A percentile compares a stretch with the other conserved stretches of the same genome.
These are phyloP conservation scores for Rutstroemia sp. DNA, from an alignment of 2,329 filamentous ascomycete genomes.

Conservation along the genomic window DNA sequence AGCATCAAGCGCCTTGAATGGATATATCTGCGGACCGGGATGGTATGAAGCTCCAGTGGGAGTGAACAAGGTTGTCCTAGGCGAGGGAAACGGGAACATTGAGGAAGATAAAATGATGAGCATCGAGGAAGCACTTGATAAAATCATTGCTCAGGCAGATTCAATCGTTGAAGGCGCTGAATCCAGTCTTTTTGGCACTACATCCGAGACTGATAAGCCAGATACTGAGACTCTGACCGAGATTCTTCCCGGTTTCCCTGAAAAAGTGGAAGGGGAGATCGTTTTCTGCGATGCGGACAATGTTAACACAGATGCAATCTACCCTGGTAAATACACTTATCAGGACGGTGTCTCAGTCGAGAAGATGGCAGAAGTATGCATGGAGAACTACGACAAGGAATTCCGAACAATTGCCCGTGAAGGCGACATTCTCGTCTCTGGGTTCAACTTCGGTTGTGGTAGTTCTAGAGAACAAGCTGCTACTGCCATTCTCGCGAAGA, in stretches of 20 bases:
- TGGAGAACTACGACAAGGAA: slow-evolving; percentile 82
- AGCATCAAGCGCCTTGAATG: slow-evolving; percentile 74
- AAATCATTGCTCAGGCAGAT: slow-evolving; percentile 63
- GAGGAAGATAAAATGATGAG: slow-evolving; percentile 58
- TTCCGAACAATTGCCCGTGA: slow-evolving; percentile 58
- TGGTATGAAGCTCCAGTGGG: slow-evolving; percentile 68
- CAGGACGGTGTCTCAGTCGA: slow-evolving; percentile 72
- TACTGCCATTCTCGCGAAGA: slow-evolving; percentile 74
- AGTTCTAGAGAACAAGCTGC: slow-evolving; percentile 79
- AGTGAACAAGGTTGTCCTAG: slow-evolving; percentile 58
- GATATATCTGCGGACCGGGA: slow-evolving; percentile 68
- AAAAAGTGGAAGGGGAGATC: slow-evolving; percentile 77
- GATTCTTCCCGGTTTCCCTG: slow-evolving; percentile 79
- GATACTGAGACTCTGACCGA: slow-evolving; percentile 52
- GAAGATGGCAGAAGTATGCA: slow-evolving; percentile 82
- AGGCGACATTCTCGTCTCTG: slow-evolving; percentile 75
- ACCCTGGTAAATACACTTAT: slow-evolving; percentile 88
- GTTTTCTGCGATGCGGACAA: slow-evolving; percentile 82
- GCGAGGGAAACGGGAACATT: slow-evolving; percentile 61
- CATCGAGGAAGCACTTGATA: slow-evolving; percentile 64
- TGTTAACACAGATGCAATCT: slow-evolving; percentile 88
- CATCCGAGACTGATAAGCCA: slow-evolving; percentile 31
- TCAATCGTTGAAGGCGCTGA: slow-evolving; percentile 31
- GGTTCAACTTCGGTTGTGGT: slow-evolving; percentile 86
- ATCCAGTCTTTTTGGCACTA: slow-evolving; percentile 25